Percentiles rank a stretch among this genome's conserved stretches.
Conservation (phyloP, 2,329 filamentous ascomycete genomes). For the Talaromyces sp. region DNA sequence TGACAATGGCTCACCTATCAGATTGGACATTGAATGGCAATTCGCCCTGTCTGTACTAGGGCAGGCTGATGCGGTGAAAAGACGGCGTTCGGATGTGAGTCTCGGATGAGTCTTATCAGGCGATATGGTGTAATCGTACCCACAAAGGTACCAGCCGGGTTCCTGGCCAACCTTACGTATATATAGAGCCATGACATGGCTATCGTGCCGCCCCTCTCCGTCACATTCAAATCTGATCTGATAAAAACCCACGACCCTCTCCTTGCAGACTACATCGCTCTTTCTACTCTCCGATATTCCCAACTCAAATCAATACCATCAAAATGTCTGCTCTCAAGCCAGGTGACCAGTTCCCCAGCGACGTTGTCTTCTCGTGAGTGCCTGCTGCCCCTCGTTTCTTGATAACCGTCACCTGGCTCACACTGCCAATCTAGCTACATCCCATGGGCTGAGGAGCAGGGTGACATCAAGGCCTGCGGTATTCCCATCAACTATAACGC, state of each 20-base stretch:
- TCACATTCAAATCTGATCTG: not conserved
- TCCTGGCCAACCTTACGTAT: constrained; percentile 10
- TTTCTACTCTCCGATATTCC: not conserved
- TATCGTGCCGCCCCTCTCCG: not conserved
- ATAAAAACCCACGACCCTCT: not conserved
- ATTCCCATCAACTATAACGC: constrained; percentile 74
- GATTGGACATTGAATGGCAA: no score
- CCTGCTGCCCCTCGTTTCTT: constrained; percentile 2
- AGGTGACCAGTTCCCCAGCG: constrained; percentile 78
- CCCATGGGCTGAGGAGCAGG: constrained; percentile 65
- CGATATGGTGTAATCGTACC: not conserved
- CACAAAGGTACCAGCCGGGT: constrained; percentile 4
- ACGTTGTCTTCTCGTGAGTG: constrained; percentile 68
- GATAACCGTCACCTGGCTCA: no score
- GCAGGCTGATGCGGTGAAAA: not conserved
- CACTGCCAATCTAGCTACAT: constrained; percentile 56
- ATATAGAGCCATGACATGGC: not conserved
- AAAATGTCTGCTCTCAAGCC: constrained; percentile 65
- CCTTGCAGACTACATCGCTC: not conserved
- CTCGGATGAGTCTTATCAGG: not conserved
- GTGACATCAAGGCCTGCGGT: constrained; percentile 69
- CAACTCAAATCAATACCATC: constrained; percentile 6
- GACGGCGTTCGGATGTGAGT: not conserved
- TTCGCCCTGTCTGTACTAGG: not conserved
- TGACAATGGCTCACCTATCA: not conserved